Evolutionary conservation across 2,329 filamentous ascomycete species (phyloP), one percentile per base, ranked within the genome.

Genomic region (Diaporthe sp.): DNA sequence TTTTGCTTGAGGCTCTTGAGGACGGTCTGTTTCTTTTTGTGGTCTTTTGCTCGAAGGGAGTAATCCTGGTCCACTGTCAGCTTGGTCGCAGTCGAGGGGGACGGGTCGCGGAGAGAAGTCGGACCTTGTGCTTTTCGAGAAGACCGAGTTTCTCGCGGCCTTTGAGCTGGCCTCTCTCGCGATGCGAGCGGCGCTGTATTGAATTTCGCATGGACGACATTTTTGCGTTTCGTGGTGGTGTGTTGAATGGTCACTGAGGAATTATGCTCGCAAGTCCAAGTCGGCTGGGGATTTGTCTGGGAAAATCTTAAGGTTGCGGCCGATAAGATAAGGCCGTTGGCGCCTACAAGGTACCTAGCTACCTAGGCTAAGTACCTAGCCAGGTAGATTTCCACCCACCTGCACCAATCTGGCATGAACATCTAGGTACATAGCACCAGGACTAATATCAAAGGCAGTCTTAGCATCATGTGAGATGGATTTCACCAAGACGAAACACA

Each of bases 111-210:
- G 17, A 19, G 34, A 39, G 19, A 28, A 55, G 39, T 77, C 82
- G 57, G 81, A 93, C 93, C 87, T 98, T 98, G 89, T 97, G 94
- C 87, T 99, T 98, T 85, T 98, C 97, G 77, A 98, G 92, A 31
- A 98, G 90, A 78, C 97, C 97, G 86, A 95, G 95, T 87, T 95
- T 95, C 78, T 93, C 88, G 72, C 97, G 94, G 82, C 96, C 94
- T 78, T 91, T 85, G 55, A 96, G 94, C 84, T 98, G 97, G 49
- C 94, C 94, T 80, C 97, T 93, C 89, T 98, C 97, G 80, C 93
- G 91, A 85, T 98, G 96, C 79, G 95, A 93, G 82, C 95, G 95
- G 85, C 95, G 91, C 80, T 95, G 91, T 77, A 96, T 90, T 82
- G 90, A 88, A 81, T 92, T 92, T 77, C 90, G 87, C 84, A 92